A percentile compares a stretch with the other conserved stretches of the same genome.
Evolutionary conservation across 1,284 basidiomycete genomes (phyloP).

Genomic region (Gomphus bonarii): DNA sequence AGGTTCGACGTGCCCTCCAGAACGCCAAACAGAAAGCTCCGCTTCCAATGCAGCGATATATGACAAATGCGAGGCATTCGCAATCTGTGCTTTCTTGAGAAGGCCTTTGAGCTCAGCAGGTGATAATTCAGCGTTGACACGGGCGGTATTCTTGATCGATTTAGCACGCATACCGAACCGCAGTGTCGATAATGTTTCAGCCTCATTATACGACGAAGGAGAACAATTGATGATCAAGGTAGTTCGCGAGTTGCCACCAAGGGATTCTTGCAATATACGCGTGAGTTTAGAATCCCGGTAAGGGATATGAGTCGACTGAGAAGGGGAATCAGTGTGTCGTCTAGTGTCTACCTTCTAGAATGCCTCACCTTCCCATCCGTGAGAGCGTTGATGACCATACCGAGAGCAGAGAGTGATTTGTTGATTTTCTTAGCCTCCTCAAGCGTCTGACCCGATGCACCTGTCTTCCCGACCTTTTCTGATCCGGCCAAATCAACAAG

Average conservation of each 20-base stretch:
- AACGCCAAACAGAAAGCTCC: constrained; percentile 86
- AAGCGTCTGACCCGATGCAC: constrained; percentile 95
- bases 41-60: constrained; percentile 88
- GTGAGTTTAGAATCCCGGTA: constrained; percentile 99
- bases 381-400: constrained; percentile 99
- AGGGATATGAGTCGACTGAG: constrained; percentile 90
- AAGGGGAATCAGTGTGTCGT: constrained; percentile 11
- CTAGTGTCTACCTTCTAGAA: constrained; percentile 3
- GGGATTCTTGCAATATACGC: constrained; percentile 98
- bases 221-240: constrained; percentile 99
- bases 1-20: constrained; percentile 81
- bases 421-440: constrained; percentile 99
- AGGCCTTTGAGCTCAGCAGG: constrained; percentile 92
- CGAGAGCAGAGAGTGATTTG: constrained; percentile 93
- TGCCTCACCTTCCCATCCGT: constrained; percentile 83
- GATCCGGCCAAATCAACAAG: constrained; percentile 98
- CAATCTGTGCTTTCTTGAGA: constrained; percentile 83
- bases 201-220: constrained; percentile 92
- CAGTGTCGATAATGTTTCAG: constrained; percentile 94
- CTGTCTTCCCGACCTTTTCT: constrained; percentile 99
- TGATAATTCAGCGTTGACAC: constrained; percentile 96
- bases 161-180: constrained; percentile 99
- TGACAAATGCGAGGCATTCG: constrained; percentile 76
- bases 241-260: constrained; percentile 97
- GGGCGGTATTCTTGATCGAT: constrained; percentile 99